Evolutionary conservation across 345 rosid genomes (phyloP).

Genomic region (Erodium maritimum): DNA sequence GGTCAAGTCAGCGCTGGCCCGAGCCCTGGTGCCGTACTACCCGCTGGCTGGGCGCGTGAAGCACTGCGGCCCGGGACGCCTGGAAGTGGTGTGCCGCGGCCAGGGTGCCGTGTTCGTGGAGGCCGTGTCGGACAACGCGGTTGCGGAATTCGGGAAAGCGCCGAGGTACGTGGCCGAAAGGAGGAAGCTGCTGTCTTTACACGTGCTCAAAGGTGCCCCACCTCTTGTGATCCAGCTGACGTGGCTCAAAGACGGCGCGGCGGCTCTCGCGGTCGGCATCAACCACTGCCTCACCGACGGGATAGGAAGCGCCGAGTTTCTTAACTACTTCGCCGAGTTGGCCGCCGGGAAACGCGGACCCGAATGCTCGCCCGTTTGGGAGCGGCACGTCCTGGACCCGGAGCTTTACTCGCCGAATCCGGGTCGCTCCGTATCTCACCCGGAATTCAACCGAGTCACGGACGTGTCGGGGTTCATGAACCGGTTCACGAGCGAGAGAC

Average conservation of each 20-base stretch:
- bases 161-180: neutral
- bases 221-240: neutral
- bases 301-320: neutral
- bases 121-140: neutral
- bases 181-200: neutral
- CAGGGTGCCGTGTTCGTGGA: neutral
- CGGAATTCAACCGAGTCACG: conserved; percentile 45
- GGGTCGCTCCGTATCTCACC: conserved; percentile 10
- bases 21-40: neutral
- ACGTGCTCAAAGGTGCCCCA: neutral
- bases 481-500: conserved; percentile 48
- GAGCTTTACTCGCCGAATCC: neutral
- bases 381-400: conserved; percentile 56
- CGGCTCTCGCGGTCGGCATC: neutral
- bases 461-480: conserved; percentile 49
- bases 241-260: neutral
- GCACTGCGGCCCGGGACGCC: neutral
- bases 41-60: neutral
- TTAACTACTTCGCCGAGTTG: conserved; percentile 5
- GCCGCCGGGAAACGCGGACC: conserved; percentile 18
- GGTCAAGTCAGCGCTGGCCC: neutral
- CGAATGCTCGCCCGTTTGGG: conserved; percentile 40
- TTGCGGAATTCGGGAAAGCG: neutral
- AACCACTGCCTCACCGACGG: conserved; percentile 1
- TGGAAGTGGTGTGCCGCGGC: neutral